Evolutionary conservation across 805 yeast species (phyloP), one percentile per base, ranked within the genome.

Genomic region (Schwanniomyces occidentalis): DNA sequence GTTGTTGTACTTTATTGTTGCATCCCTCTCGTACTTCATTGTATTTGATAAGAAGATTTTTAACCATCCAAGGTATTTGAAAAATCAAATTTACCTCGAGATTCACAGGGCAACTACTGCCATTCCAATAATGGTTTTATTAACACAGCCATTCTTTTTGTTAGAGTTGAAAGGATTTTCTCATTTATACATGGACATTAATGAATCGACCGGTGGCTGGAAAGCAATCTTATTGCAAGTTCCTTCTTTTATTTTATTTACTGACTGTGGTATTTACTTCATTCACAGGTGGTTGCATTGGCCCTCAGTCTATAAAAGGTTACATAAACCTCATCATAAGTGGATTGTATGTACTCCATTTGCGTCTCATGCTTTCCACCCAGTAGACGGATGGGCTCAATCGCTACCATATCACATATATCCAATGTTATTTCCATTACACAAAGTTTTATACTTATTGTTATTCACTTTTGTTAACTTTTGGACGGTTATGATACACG

Each of bases 401-500:
- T 84, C 95, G 23, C 58, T 93, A 45, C 96, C 99, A 9, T 93
- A 93, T 69, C 99, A 93, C 61, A 49, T 89, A 40, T 93, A 76
- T 67, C 98, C 98, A 41, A 78, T 93, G 61, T 40, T 93, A 19
- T 86, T 93, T 80, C 98, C 98, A 27, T 74, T 93, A 49, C 90
- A 93, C 68, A 93, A 90, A 66, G 67, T 86, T 16, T 78, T 86
- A 15, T 93, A 91, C 61, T 73, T 93, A 55, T 49, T 78, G 12
- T 69, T 93, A 45, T 93, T 93, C 70, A 80, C 91, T 0, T 83
- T 89, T 64, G 96, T 93, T 46, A 91, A 93, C 65, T 82, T 91
- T 61, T 93, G 99, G 99, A 87, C 99, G 9, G 95, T 93, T 27
- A 85, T 91, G 93, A 93, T 93, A 56, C 99, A 93, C 64, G 99